Conservation (phyloP, 352 stramenopile species). For the Globisporangium heterothallicum region DNA sequence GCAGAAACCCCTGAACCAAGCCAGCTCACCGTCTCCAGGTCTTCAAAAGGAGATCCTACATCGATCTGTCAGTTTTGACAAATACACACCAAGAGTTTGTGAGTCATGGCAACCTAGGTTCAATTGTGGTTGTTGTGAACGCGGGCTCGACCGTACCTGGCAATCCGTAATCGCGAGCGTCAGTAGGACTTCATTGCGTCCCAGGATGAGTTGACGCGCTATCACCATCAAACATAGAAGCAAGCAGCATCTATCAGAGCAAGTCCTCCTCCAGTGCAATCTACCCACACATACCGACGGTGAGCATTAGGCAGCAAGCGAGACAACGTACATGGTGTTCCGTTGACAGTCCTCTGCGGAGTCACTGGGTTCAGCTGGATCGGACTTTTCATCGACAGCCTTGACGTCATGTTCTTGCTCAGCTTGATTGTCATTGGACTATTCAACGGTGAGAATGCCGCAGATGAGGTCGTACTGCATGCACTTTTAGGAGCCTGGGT, state of each 20-base stretch:
- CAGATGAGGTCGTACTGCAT: constrained; percentile 4
- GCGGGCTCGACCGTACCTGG: constrained; percentile 12
- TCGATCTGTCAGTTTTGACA: constrained; percentile 7
- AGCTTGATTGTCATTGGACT: constrained; percentile 34
- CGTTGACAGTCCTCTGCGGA: constrained; percentile 5
- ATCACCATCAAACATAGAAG: neutral
- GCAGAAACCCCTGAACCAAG: constrained; percentile 65
- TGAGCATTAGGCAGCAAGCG: neutral
- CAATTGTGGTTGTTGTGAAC: neutral
- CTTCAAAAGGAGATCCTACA: constrained; percentile 30
- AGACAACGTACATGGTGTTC: constrained; percentile 8
- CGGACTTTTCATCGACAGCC: constrained; percentile 37
- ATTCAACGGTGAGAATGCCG: constrained; percentile 22
- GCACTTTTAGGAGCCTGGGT: neutral
- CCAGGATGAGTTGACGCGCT: constrained; percentile 15
- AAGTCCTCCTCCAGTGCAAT: no score
- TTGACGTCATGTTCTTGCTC: constrained; percentile 29
- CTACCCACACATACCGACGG: neutral
- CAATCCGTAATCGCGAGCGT: constrained; percentile 18
- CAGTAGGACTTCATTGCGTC: constrained; percentile 23
- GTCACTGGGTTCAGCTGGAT: constrained; percentile 4
- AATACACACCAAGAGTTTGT: neutral
- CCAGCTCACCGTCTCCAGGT: constrained; percentile 49
- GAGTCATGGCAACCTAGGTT: neutral
- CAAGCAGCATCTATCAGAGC: no score